These are phyloP conservation scores for Penicillium salamii DNA, from an alignment of 495 filamentous ascomycete genomes.

Conservation along the genomic window DNA sequence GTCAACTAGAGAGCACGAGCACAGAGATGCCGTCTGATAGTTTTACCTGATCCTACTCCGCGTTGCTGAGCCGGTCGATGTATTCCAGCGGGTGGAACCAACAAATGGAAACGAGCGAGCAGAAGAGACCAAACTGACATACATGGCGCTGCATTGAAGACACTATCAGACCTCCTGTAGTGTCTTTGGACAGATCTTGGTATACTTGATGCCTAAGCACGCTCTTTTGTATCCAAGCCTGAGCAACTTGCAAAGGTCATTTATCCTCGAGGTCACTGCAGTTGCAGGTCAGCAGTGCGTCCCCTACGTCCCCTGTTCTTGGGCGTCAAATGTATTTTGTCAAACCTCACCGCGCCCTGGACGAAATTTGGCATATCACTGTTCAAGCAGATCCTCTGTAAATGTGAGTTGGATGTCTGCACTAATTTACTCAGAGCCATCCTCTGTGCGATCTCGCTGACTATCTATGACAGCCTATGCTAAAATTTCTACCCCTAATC, in stretches of 20 bases:
- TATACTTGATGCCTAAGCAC: neutral
- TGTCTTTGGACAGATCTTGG: conserved; percentile 1
- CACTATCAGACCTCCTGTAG: neutral
- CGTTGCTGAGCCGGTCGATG: too few relatives aligned
- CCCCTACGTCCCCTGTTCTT: neutral
- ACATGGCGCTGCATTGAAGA: neutral
- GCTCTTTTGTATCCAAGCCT: neutral
- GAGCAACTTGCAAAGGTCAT: too few relatives aligned
- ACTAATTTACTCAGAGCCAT: neutral
- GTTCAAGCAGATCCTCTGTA: neutral
- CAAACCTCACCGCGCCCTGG: neutral
- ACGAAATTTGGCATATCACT: neutral
- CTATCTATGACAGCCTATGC: neutral
- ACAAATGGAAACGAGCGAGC: too few relatives aligned
- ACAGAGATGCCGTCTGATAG: neutral
- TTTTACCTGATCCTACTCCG: too few relatives aligned
- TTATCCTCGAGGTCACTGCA: neutral
- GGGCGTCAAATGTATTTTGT: neutral
- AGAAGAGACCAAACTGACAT: neutral
- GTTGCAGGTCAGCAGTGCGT: neutral
- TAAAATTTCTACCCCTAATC: neutral
- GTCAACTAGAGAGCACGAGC: neutral
- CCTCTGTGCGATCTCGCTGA: neutral
- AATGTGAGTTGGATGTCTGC: neutral
- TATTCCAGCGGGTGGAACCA: neutral